Evolutionary conservation across 257 asterid genomes (phyloP).

Genomic region (Gynochthodes officinalis): DNA sequence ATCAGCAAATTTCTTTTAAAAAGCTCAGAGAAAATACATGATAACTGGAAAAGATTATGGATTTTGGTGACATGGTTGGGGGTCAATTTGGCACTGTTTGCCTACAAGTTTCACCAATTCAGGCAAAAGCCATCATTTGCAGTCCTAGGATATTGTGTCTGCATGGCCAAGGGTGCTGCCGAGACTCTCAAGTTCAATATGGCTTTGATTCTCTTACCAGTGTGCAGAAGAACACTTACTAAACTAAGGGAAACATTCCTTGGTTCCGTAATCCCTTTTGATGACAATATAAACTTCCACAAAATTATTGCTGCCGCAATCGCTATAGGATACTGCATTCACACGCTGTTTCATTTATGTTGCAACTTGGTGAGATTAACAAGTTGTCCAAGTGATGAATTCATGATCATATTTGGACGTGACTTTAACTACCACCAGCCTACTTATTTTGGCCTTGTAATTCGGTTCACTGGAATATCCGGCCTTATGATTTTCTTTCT

Average conservation of each 20-base stretch:
- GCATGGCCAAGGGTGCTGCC: conserved; percentile 61
- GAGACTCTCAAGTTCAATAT: conserved; percentile 27
- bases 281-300: conserved; percentile 89
- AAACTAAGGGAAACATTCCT: conserved; percentile 70
- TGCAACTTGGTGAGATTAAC: conserved; percentile 62
- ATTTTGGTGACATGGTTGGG: conserved; percentile 47
- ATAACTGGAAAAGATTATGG: conserved; percentile 72
- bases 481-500: conserved; percentile 55
- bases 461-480: conserved; percentile 45
- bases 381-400: conserved; percentile 49
- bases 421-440: conserved; percentile 56
- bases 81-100: conserved; percentile 48
- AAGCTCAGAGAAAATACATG: conserved; percentile 45
- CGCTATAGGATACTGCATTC: conserved; percentile 37
- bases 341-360: conserved; percentile 41
- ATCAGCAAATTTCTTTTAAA: conserved; percentile 55
- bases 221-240: conserved; percentile 73
- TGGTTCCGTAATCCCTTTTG: conserved; percentile 60
- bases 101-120: conserved; percentile 56
- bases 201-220: conserved; percentile 33
- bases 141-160: conserved; percentile 74
- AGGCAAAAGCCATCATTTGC: conserved; percentile 42
- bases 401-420: conserved; percentile 42
- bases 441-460: conserved; percentile 38
- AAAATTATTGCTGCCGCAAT: conserved; percentile 57